phyloP scores from a whole-genome alignment of 1,284 basidiomycete species.

The Trichosporon ovoides region DNA sequence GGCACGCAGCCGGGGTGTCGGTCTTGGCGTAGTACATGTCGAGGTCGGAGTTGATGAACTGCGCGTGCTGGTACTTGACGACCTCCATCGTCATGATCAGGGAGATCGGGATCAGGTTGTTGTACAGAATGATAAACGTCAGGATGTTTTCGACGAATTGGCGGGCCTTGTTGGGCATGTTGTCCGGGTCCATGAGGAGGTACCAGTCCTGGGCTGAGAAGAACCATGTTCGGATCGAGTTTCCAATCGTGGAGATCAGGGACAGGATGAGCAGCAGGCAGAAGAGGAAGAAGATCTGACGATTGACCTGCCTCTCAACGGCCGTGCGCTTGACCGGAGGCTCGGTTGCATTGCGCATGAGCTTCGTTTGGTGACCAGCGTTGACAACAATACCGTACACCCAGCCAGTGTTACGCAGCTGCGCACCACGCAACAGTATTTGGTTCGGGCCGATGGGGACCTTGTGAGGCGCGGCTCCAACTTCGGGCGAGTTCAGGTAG shows the following conservation, averaged over 20 bases:
- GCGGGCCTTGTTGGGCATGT: conserved; percentile 55
- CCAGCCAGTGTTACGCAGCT: conserved; percentile 95
- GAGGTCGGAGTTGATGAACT: conserved; percentile 92
- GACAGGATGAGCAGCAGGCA: conserved; percentile 79
- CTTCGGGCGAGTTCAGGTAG: conserved; percentile 54
- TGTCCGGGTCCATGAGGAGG: conserved; percentile 51
- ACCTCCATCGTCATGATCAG: conserved; percentile 99
- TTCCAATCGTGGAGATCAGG: conserved; percentile 85
- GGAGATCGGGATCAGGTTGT: conserved; percentile 98
- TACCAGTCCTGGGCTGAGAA: conserved; percentile 80
- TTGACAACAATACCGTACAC: conserved; percentile 90
- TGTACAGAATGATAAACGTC: conserved; percentile 98
- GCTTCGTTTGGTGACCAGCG: conserved; percentile 96
- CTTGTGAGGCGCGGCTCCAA: conserved; percentile 55
- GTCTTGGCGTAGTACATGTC: conserved; percentile 94
- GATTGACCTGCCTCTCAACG: conserved; percentile 92
- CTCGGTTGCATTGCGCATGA: conserved; percentile 91
- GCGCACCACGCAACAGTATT: conserved; percentile 86
- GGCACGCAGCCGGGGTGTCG: conserved; percentile 92
- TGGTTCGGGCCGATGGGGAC: conserved; percentile 93
- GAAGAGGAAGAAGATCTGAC: conserved; percentile 95
- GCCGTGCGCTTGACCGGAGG: conserved; percentile 95
- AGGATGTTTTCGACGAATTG: conserved; percentile 87
- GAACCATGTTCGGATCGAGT: conserved; percentile 83
- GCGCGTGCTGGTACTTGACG: conserved; percentile 96